Conservation (phyloP, 352 stramenopile species). For the Hyaloperonospora brassicae region DNA sequence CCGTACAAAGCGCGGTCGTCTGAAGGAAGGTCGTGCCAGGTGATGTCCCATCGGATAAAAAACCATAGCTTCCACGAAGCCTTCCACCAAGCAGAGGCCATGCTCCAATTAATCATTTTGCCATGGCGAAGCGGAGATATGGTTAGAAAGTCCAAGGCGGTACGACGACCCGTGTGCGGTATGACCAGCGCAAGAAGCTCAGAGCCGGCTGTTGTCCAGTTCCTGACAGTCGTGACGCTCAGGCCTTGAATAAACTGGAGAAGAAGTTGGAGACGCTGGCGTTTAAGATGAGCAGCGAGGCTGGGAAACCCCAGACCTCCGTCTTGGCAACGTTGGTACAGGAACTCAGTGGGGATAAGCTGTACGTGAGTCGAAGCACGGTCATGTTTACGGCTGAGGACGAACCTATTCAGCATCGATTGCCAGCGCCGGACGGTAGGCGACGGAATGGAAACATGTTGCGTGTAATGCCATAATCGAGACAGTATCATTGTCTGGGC, state of each 20-base stretch:
- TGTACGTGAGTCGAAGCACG: neutral
- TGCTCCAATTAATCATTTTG: too few species aligned
- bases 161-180: neutral
- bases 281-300: neutral
- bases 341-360: neutral
- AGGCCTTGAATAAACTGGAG: neutral
- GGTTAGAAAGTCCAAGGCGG: neutral
- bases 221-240: neutral
- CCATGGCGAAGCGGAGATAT: too few species aligned
- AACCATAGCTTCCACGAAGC: too few species aligned
- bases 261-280: neutral
- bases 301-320: neutral
- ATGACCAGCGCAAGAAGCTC: neutral
- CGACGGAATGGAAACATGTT: neutral
- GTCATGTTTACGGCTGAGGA: neutral
- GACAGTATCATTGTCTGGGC: slow-evolving; percentile 6
- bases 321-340: neutral
- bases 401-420: neutral
- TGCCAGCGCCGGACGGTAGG: neutral
- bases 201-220: neutral
- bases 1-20: too few species aligned
- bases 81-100: too few species aligned
- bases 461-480: neutral
- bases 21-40: too few species aligned
- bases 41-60: too few species aligned